Conservation (phyloP, 192 early-diverging fungal species). For the Linnemannia schmuckeri region DNA sequence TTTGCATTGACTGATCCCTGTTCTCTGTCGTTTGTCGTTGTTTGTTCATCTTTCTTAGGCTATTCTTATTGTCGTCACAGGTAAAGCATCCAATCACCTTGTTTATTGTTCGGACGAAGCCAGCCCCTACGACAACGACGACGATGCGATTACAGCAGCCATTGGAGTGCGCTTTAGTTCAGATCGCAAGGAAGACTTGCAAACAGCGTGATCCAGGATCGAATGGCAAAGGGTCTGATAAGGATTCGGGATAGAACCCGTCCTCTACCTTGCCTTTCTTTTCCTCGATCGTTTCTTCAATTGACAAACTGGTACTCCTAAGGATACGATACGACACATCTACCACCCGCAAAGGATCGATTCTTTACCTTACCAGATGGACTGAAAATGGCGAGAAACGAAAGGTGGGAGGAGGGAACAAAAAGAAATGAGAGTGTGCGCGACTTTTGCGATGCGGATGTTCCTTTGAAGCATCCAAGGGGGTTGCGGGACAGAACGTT, state of each 20-base stretch:
- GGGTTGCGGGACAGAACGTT: background rate
- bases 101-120: background rate
- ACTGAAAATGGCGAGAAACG: background rate
- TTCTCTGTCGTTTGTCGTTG: background rate
- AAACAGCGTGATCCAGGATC: background rate
- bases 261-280: background rate
- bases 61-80: conserved; percentile 60
- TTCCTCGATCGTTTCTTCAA: background rate
- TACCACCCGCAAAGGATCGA: background rate
- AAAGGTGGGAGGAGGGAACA: background rate
- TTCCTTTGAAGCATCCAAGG: background rate
- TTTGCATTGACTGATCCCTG: background rate
- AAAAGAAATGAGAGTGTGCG: background rate
- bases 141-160: background rate
- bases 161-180: background rate
- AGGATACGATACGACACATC: background rate
- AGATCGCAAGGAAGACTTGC: background rate
- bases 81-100: conserved; percentile 24
- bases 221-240: background rate
- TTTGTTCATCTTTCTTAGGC: conserved; percentile 30
- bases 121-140: background rate
- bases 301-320: background rate
- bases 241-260: background rate
- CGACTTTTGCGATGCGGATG: background rate
- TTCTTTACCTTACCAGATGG: background rate